These are phyloP conservation scores for Chalara sp. DNA, from an alignment of 2,329 filamentous ascomycete genomes.

Conservation along the genomic window DNA sequence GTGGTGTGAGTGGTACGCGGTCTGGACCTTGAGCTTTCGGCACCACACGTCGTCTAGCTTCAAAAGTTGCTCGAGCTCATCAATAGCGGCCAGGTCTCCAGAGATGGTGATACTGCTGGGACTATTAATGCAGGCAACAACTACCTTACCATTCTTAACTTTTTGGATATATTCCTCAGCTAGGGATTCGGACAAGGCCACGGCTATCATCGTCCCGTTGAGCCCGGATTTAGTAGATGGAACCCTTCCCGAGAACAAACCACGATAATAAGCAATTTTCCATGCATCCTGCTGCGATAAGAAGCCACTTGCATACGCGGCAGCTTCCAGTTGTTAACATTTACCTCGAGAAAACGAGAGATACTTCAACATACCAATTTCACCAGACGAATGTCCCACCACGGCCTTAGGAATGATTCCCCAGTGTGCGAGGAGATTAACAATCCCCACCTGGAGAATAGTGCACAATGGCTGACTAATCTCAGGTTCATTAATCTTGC, in stretches of 20 bases:
- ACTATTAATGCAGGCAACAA: constrained; percentile 12
- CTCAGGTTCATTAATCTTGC: neutral
- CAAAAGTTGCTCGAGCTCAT: neutral
- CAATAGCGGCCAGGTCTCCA: constrained; percentile 6
- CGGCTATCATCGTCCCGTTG: constrained; percentile 42
- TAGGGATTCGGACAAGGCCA: constrained; percentile 23
- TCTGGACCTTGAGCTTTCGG: constrained; percentile 28
- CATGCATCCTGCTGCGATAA: constrained; percentile 29
- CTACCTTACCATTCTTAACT: constrained; percentile 3
- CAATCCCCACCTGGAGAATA: constrained; percentile 38
- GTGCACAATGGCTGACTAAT: constrained; percentile 33
- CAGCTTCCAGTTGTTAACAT: no score
- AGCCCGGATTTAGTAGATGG: neutral
- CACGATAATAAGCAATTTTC: constrained; percentile 38
- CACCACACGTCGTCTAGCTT: constrained; percentile 19
- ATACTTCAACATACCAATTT: no score
- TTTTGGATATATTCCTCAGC: constrained; percentile 12
- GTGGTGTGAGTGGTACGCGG: constrained; percentile 34
- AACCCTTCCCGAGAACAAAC: neutral
- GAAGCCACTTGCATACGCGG: constrained; percentile 35
- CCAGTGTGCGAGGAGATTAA: constrained; percentile 35
- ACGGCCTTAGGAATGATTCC: constrained; percentile 30
- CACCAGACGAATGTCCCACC: constrained; percentile 38
- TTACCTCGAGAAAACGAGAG: no score
- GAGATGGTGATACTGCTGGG: constrained; percentile 14